These are phyloP conservation scores for Crithidia thermophila DNA, from an alignment of 208 protist species.

Conservation along the genomic window DNA sequence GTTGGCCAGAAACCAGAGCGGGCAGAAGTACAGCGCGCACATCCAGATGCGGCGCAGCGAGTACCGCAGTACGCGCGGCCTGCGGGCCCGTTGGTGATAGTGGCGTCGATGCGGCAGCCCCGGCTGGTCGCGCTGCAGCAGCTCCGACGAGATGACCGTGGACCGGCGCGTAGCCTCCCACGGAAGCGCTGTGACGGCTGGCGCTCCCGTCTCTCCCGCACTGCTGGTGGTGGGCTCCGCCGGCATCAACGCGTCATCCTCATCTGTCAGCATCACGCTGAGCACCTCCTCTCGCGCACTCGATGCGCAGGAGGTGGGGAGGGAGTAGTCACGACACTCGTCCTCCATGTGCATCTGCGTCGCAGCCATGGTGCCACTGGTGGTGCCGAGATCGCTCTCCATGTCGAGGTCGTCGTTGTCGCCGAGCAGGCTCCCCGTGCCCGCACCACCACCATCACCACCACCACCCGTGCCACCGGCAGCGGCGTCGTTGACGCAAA, in stretches of 20 bases:
- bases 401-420: constrained; percentile 30
- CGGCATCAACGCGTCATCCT: constrained; percentile 2
- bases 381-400: not conserved
- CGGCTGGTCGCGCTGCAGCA: constrained; percentile 6
- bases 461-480: not conserved
- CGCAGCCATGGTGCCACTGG: not conserved
- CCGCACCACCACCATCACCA: not conserved
- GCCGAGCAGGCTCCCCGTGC: constrained; percentile 6
- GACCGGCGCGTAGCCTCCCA: constrained; percentile 5
- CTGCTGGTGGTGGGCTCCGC: not conserved
- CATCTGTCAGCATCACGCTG: constrained; percentile 32
- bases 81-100: constrained; percentile 33
- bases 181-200: not conserved
- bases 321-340: constrained; percentile 34
- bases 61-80: constrained; percentile 62
- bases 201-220: not conserved
- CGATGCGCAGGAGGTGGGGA: constrained; percentile 28
- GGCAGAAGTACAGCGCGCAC: constrained; percentile 82
- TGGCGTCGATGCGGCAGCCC: constrained; percentile 8
- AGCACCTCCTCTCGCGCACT: constrained; percentile 38
- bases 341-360: constrained; percentile 21
- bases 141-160: constrained; percentile 11
- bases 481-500: not conserved
- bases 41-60: constrained; percentile 65
- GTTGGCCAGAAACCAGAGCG: constrained; percentile 92